These are phyloP conservation scores for Artomyces pyxidatus DNA, from an alignment of 768 basidiomycete genomes.

Conservation along the genomic window DNA sequence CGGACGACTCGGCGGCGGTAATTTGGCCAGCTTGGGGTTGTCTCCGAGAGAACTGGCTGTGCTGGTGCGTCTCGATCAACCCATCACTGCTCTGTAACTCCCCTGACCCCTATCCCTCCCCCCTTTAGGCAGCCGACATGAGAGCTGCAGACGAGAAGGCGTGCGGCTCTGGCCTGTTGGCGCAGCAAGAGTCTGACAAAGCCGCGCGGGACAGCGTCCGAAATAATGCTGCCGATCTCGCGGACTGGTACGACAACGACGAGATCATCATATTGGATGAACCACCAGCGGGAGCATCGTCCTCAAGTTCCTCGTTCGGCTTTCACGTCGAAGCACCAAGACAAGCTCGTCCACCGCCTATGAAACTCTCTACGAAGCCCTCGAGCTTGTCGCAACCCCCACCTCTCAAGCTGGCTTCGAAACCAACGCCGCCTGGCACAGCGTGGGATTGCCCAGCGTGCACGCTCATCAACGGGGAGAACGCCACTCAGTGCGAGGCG, in stretches of 20 bases:
- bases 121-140: conserved; percentile 77
- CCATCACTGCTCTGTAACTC: neutral
- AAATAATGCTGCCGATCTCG: conserved; percentile 54
- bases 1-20: conserved; percentile 54
- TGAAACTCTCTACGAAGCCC: conserved; percentile 7
- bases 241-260: conserved; percentile 33
- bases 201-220: conserved; percentile 61
- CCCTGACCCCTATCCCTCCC: neutral
- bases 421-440: no score
- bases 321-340: conserved; percentile 1
- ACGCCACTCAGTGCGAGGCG: conserved; percentile 46
- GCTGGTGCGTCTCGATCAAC: conserved; percentile 34
- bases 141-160: conserved; percentile 63
- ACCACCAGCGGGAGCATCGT: neutral
- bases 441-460: conserved; percentile 51
- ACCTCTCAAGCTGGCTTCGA: neutral
- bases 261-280: conserved; percentile 25
- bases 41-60: conserved; percentile 69
- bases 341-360: conserved; percentile 8
- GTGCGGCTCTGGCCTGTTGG: conserved; percentile 57
- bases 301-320: conserved; percentile 20
- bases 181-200: conserved; percentile 55
- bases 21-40: conserved; percentile 30
- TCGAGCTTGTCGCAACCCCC: conserved; percentile 5
- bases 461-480: conserved; percentile 51